Evolutionary conservation across 139 green algal species (phyloP), one percentile per base, ranked within the genome.

Genomic region (Asterochloris sp.): DNA sequence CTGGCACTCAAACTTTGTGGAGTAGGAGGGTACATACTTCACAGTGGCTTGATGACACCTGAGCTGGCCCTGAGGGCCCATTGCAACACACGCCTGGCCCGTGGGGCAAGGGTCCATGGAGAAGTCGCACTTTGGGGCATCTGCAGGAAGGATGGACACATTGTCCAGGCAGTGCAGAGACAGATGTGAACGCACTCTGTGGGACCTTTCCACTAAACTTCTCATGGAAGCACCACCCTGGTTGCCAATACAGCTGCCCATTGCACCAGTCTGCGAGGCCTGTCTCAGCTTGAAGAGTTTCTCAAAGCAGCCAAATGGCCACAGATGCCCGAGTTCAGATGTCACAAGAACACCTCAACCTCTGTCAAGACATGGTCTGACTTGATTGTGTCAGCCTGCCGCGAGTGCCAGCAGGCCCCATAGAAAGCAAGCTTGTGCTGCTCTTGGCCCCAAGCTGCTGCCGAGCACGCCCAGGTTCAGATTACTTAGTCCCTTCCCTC

Each of bases 1-100:
- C n/a, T 82, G 27, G 69, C 86, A 92, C 9, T 62, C 54, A 0
- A 93, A 74, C 4, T 80, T 74, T 0, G 84, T 91, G 19, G 87
- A 92, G 83, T 92, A 91, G 13, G 89, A 83, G 10, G 89, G 89
- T 12, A 93, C 83, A 77, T 89, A 96, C 13, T 67, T 75, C 16
- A 87, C 88, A 17, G 88, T 89, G 27, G 87, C 81, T 62, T 87
- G 95, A 19, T 61, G 66, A 11, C 89, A 92, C 26, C 75, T 83
- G 0, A 38, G 15, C 28, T 68, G 62, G 17, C 0, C 79, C 1
- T 71, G 17, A 21, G 27, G 17, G 69, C 80, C 29, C 27, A 74
- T n/a, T 62, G 29, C 63, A 27, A 62, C 11, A 86, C 24, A 90
- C 0, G 80, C 83, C 60, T 83, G 69, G 24, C 64, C 62, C 6